phyloP scores from a whole-genome alignment of 768 basidiomycete genomes.

The Boletus rex-veris region DNA sequence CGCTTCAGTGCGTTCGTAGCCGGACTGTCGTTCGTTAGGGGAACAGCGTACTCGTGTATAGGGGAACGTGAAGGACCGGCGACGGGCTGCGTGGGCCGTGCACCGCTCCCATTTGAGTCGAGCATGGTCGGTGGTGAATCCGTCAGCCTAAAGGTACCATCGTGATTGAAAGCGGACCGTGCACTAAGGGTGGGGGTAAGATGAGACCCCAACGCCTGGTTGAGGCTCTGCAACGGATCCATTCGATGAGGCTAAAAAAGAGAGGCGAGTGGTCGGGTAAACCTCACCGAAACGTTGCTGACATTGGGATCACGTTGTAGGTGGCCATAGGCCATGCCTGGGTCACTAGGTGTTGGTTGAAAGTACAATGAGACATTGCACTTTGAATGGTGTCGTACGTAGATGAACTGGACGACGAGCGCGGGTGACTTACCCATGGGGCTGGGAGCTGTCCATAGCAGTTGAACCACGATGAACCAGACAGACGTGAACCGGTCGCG shows the following conservation, averaged over 20 bases:
- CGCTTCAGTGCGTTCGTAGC: conserved; percentile 33
- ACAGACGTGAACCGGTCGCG: conserved; percentile 34
- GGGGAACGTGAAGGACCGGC: conserved; percentile 31
- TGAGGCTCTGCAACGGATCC: conserved; percentile 43
- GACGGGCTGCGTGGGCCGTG: conserved; percentile 27
- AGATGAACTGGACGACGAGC: not conserved
- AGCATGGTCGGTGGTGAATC: conserved; percentile 33
- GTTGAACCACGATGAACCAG: conserved; percentile 37
- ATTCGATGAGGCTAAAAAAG: conserved; percentile 21
- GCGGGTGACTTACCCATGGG: conserved; percentile 31
- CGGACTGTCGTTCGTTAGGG: conserved; percentile 27
- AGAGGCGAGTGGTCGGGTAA: conserved; percentile 17
- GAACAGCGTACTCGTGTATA: conserved; percentile 32
- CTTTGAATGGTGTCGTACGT: not conserved
- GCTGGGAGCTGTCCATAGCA: conserved; percentile 33
- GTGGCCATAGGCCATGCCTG: conserved; percentile 60
- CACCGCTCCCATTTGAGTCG: conserved; percentile 23
- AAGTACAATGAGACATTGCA: conserved; percentile 14
- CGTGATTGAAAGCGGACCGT: conserved; percentile 31
- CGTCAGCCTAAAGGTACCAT: conserved; percentile 26
- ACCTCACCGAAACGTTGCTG: conserved; percentile 56
- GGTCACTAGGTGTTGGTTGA: conserved; percentile 42
- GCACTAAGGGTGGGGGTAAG: conserved; percentile 37
- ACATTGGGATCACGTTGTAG: conserved; percentile 56
- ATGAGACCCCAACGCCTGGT: conserved; percentile 58